phyloP scores from a whole-genome alignment of 768 basidiomycete genomes.

The Daedaleopsis sinensis region DNA sequence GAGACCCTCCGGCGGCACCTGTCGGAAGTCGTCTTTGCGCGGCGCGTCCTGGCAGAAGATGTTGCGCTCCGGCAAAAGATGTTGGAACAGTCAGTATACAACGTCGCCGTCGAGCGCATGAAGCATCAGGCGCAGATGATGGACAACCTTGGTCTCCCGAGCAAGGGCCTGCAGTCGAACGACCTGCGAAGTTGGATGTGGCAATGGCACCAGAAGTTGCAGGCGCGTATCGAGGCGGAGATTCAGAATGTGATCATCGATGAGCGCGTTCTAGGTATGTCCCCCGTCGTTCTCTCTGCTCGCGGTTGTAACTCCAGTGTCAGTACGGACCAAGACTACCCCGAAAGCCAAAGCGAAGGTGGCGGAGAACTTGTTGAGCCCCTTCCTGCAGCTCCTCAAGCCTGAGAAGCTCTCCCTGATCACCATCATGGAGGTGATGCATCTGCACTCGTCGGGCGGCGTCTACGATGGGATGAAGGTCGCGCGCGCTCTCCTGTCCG shows the following conservation, averaged over 20 bases:
- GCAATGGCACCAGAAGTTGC: constrained; percentile 76
- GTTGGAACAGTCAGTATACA: constrained; percentile 85
- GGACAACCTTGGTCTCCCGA: constrained; percentile 57
- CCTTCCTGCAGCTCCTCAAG: constrained; percentile 76
- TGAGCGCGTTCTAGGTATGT: constrained; percentile 37
- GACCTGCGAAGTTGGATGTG: constrained; percentile 83
- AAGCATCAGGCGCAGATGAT: constrained; percentile 64
- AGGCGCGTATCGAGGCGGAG: constrained; percentile 50
- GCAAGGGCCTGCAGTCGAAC: constrained; percentile 44
- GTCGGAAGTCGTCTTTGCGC: constrained; percentile 60
- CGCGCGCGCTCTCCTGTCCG: constrained; percentile 72
- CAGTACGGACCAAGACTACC: constrained; percentile 3
- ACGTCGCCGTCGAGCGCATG: constrained; percentile 74
- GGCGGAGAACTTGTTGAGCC: constrained; percentile 44
- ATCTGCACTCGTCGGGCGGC: constrained; percentile 74
- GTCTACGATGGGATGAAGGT: constrained; percentile 90
- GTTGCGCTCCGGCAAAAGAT: constrained; percentile 75
- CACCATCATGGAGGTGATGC: constrained; percentile 88
- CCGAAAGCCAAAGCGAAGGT: not conserved
- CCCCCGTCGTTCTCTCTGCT: not conserved
- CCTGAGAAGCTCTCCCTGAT: constrained; percentile 84
- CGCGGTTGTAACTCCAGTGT: not conserved
- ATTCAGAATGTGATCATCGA: constrained; percentile 46
- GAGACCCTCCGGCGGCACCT: constrained; percentile 72
- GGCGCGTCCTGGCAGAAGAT: constrained; percentile 66